A percentile compares a stretch with the other conserved stretches of the same genome.
Conservation (phyloP, 176 grass and related monocot species). For the Urochloa ruziziensis region DNA sequence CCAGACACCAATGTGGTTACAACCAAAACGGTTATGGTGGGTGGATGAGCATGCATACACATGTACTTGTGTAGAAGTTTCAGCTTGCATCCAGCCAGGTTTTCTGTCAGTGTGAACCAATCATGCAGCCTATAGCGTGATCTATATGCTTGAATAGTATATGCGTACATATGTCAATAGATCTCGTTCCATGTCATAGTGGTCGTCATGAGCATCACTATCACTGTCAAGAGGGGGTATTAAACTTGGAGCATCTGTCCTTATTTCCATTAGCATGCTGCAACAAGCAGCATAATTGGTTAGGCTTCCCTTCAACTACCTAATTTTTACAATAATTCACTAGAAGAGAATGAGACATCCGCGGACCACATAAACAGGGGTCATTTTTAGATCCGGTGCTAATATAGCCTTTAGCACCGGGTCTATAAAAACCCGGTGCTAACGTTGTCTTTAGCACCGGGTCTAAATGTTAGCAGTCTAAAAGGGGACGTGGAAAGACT, state of each 20-base stretch:
- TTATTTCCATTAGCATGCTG: not conserved
- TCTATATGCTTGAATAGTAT: slow-evolving; percentile 3
- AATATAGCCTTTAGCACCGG: too few relatives aligned
- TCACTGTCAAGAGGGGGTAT: slow-evolving; percentile 9
- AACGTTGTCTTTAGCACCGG: too few relatives aligned
- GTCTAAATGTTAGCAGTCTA: too few relatives aligned
- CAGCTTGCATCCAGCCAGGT: slow-evolving; percentile 14
- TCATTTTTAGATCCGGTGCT: too few relatives aligned
- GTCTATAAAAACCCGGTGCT: too few relatives aligned
- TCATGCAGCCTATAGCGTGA: slow-evolving; percentile 12
- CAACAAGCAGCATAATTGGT: slow-evolving; percentile 13
- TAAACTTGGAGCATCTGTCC: slow-evolving; percentile 16
- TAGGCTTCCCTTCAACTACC: not conserved
- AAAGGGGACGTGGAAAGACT: too few relatives aligned
- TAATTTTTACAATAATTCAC: slow-evolving; percentile 24
- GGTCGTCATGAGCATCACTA: slow-evolving; percentile 7
- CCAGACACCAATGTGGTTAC: slow-evolving; percentile 41
- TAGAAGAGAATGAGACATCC: too few relatives aligned
- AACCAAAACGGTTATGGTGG: slow-evolving; percentile 61
- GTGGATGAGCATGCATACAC: slow-evolving; percentile 14
- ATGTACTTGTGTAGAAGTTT: slow-evolving; percentile 24
- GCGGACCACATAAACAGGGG: too few relatives aligned
- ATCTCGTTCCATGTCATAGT: not conserved
- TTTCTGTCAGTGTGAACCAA: slow-evolving; percentile 36
- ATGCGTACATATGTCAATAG: not conserved